Conservation (phyloP, 2,329 filamentous ascomycete genomes). For the Hirsutella thompsonii region DNA sequence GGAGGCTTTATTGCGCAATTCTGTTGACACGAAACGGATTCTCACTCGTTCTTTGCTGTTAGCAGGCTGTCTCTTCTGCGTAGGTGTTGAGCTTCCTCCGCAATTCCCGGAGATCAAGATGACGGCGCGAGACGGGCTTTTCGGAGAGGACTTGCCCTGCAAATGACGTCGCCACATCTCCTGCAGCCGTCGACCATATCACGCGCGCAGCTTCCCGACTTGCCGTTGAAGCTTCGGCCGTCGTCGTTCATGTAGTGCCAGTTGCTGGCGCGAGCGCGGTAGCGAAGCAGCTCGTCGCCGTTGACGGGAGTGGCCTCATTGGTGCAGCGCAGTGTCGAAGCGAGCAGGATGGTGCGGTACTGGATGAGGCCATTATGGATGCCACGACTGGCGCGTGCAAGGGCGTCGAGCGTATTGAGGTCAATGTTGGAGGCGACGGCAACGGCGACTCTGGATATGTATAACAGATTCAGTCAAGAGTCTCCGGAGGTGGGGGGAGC, state of each 20-base stretch:
- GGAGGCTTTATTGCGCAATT: constrained; percentile 86
- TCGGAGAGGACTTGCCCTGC: constrained; percentile 62
- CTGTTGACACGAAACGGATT: constrained; percentile 33
- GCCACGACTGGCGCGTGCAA: constrained; percentile 71
- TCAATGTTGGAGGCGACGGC: constrained; percentile 69
- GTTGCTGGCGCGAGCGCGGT: constrained; percentile 41
- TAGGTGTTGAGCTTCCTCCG: too few species aligned
- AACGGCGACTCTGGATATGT: constrained; percentile 52
- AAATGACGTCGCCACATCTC: constrained; percentile 64
- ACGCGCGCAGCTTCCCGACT: constrained; percentile 66
- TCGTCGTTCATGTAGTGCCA: constrained; percentile 49
- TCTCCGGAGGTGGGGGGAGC: constrained; percentile 1
- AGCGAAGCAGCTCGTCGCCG: constrained; percentile 42
- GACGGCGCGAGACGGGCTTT: too few species aligned
- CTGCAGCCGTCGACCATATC: constrained; percentile 81
- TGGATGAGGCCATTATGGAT: constrained; percentile 68
- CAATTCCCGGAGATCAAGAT: not conserved
- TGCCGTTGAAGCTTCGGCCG: constrained; percentile 43
- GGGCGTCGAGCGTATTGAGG: constrained; percentile 72
- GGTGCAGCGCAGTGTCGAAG: constrained; percentile 64
- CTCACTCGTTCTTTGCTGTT: not conserved
- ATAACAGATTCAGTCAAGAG: not conserved
- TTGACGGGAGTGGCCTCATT: constrained; percentile 51
- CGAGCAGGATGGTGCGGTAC: constrained; percentile 60
- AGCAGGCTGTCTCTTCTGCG: not conserved